These are phyloP conservation scores for Blastocystis hominis DNA, from an alignment of 352 stramenopile genomes.

Conservation along the genomic window DNA sequence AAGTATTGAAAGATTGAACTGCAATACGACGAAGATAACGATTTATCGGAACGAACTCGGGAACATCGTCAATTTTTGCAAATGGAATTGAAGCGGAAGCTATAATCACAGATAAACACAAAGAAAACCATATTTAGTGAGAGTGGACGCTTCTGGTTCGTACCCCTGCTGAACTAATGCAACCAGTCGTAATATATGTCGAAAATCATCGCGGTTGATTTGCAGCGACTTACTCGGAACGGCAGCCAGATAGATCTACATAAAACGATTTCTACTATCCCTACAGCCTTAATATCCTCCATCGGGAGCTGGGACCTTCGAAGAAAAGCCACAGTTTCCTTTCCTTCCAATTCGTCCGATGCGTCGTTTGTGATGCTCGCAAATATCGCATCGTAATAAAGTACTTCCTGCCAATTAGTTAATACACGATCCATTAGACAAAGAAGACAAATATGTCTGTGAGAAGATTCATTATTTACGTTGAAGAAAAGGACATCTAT, in stretches of 20 bases:
- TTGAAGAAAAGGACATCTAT: too few relatives aligned
- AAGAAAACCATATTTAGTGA: background rate
- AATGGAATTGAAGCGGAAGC: background rate
- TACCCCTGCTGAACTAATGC: constrained; percentile 38
- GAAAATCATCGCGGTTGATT: constrained; percentile 15
- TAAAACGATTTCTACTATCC: background rate
- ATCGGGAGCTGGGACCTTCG: background rate
- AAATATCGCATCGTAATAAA: constrained; percentile 53
- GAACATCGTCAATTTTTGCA: constrained; percentile 9
- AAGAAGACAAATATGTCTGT: constrained; percentile 39
- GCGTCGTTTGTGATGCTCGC: background rate
- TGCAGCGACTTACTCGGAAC: background rate
- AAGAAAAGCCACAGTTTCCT: background rate
- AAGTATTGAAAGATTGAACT: background rate
- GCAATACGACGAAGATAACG: background rate
- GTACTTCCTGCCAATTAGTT: background rate
- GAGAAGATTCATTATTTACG: constrained; percentile 31
- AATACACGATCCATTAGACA: background rate
- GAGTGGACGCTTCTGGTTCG: background rate
- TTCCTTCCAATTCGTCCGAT: background rate
- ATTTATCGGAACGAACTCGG: constrained; percentile 7
- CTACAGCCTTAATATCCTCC: constrained; percentile 1
- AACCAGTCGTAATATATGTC: background rate
- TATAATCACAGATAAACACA: background rate
- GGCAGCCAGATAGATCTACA: constrained; percentile 20